Evolutionary conservation across 2,329 filamentous ascomycete genomes (phyloP).

Genomic region (Trichoderma koningiopsis): DNA sequence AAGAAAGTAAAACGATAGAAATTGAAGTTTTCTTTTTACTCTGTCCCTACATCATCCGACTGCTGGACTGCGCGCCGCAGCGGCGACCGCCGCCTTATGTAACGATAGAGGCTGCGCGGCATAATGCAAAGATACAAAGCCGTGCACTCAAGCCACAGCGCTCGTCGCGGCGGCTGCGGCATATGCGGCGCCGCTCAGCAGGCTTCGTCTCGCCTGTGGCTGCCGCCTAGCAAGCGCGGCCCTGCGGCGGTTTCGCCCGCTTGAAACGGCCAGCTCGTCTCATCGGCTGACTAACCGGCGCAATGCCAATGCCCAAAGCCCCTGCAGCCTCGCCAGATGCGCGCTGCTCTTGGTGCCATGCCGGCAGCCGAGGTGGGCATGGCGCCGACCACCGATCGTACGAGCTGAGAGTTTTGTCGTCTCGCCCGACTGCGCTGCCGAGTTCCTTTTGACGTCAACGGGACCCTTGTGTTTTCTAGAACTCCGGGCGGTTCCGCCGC

Average conservation of each 20-base stretch:
- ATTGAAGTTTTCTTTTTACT: background rate
- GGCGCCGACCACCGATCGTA: slow-evolving; percentile 2
- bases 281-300: background rate
- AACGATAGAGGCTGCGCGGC: background rate
- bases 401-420: slow-evolving; percentile 7
- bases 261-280: background rate
- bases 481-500: slow-evolving; percentile 3
- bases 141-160: background rate
- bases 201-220: background rate
- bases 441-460: background rate
- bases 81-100: slow-evolving; percentile 20
- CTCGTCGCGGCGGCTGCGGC: slow-evolving; percentile 18
- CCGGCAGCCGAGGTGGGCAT: background rate
- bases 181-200: slow-evolving; percentile 14
- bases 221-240: background rate
- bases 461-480: slow-evolving; percentile 5
- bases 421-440: background rate
- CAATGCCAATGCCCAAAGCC: background rate
- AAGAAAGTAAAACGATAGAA: background rate
- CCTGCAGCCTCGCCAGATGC: background rate
- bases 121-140: background rate
- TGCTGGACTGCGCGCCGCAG: background rate
- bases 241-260: slow-evolving; percentile 8
- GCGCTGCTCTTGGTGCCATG: background rate
- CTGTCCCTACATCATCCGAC: slow-evolving; percentile 10